Evolutionary conservation across 108 stramenopile species (phyloP).

Genomic region (Chaetoceros tenuissimus): DNA sequence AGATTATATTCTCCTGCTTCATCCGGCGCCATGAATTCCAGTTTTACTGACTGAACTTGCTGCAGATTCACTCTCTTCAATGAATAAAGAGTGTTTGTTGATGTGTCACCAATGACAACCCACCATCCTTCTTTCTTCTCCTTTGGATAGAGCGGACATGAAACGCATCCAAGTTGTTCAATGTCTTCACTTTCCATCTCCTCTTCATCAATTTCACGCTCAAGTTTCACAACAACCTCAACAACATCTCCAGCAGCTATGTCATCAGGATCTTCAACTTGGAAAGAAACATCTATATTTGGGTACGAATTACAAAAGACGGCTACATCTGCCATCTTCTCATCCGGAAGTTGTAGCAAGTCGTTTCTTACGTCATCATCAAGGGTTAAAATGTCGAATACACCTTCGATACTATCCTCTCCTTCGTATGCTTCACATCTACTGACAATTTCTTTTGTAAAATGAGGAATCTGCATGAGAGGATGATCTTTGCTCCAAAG

Average conservation of each 20-base stretch:
- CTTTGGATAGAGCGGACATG: slow-evolving; percentile 84
- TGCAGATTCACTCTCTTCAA: slow-evolving; percentile 88
- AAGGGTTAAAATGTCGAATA: slow-evolving; percentile 88
- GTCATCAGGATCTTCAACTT: slow-evolving; percentile 79
- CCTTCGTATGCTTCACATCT: slow-evolving; percentile 61
- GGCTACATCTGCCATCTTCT: slow-evolving; percentile 94
- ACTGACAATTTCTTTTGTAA: slow-evolving; percentile 84
- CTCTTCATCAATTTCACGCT: slow-evolving; percentile 90
- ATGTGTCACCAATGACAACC: slow-evolving; percentile 90
- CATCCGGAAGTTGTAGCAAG: slow-evolving; percentile 80
- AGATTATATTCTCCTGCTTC: slow-evolving; percentile 89
- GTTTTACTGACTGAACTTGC: slow-evolving; percentile 50
- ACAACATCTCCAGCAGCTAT: slow-evolving; percentile 86
- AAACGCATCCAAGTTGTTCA: slow-evolving; percentile 59
- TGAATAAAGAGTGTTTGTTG: slow-evolving; percentile 78
- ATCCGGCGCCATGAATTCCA: slow-evolving; percentile 93
- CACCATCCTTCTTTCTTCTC: slow-evolving; percentile 95
- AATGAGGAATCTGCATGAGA: slow-evolving; percentile 90
- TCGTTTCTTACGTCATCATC: slow-evolving; percentile 92
- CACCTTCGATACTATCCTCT: slow-evolving; percentile 75
- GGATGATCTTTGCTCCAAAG: slow-evolving; percentile 92
- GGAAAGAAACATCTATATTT: slow-evolving; percentile 85
- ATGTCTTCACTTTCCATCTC: slow-evolving; percentile 77
- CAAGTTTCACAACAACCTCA: slow-evolving; percentile 71
- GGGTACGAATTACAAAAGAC: slow-evolving; percentile 98